Evolutionary conservation across 1,284 basidiomycete genomes (phyloP).

Genomic region (Microbotryum intermedium): DNA sequence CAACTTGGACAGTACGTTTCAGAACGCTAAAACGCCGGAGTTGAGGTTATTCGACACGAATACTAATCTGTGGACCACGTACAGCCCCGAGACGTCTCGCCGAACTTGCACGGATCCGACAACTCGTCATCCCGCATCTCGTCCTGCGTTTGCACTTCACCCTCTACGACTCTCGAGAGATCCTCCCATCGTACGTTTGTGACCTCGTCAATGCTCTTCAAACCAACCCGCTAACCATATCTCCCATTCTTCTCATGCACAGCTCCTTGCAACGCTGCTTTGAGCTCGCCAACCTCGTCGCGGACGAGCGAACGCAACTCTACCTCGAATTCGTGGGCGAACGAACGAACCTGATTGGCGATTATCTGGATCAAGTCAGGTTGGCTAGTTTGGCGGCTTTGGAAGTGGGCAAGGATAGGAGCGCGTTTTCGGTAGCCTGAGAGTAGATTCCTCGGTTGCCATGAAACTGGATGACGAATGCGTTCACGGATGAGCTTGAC

Average conservation of each 20-base stretch:
- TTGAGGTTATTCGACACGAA: background rate
- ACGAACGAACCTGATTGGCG: conserved; percentile 46
- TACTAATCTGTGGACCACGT: background rate
- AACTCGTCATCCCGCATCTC: conserved; percentile 84
- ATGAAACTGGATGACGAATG: too few species aligned
- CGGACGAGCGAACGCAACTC: conserved; percentile 75
- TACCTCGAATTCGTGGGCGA: conserved; percentile 70
- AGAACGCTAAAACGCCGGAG: too few species aligned
- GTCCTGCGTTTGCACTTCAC: conserved; percentile 73
- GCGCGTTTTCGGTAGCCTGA: too few species aligned
- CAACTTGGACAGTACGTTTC: conserved; percentile 6
- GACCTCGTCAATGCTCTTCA: background rate
- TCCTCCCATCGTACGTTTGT: conserved; percentile 59
- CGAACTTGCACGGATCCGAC: conserved; percentile 71
- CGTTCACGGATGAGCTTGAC: too few species aligned
- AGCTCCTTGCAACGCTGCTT: conserved; percentile 77
- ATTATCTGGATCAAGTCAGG: conserved; percentile 63
- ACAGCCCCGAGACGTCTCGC: conserved; percentile 52
- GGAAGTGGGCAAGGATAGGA: conserved; percentile 51
- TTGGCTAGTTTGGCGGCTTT: conserved; percentile 60
- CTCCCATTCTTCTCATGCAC: background rate
- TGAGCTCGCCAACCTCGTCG: conserved; percentile 71
- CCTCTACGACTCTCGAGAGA: conserved; percentile 56
- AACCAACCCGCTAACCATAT: background rate
- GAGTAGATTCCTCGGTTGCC: too few species aligned